Evolutionary conservation across 148 eudicot species (phyloP), one percentile per base, ranked within the genome.

Genomic region (Rhododendron vialii): DNA sequence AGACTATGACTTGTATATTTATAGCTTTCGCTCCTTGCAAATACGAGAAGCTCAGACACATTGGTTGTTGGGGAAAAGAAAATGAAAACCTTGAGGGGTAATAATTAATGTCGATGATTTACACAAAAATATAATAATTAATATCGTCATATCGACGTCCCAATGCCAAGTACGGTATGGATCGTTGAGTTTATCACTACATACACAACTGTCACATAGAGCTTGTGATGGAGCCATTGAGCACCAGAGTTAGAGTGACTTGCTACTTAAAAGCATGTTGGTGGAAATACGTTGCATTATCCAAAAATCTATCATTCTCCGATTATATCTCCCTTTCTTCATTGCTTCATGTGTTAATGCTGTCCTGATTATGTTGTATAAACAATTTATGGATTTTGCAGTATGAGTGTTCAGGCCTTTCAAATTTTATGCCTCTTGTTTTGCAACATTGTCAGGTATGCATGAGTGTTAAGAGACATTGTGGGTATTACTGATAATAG

Each of bases 21-120:
- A 47, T n/a, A 4, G 20, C 6, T 81, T 73, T 74, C 53, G n/a
- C 57, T 82, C 57, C 30, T 18, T 90, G 88, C 86, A 97, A 98
- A 96, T 97, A 57, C 85, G 96, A 71, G 99, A 97, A 90, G 98
- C 98, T 84, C 98, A 93, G 87, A 94, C 80, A 97, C 93, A 77
- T 89, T 97, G 83, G 98, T 97, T 2, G 99, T 97, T 81, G 99
- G 98, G 20, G 98, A 97, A 90, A 90, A 91, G 85, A 96, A 97
- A 85, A 92, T 91, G 14, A 91, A 91, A 90, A 84, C 91, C 36
- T 75, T 86, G 86, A 81, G 84, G 88, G 90, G 53, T 47, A 47
- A 47, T 9, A 47, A 47, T 90, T 87, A n/a, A 14, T 45, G 69
- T 36, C 30, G 50, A 36, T 36, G 4, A 36, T 36, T 36, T 36